These are phyloP conservation scores for Thinopyrum elongatum DNA, from an alignment of 176 grass and related monocot species.

Conservation along the genomic window DNA sequence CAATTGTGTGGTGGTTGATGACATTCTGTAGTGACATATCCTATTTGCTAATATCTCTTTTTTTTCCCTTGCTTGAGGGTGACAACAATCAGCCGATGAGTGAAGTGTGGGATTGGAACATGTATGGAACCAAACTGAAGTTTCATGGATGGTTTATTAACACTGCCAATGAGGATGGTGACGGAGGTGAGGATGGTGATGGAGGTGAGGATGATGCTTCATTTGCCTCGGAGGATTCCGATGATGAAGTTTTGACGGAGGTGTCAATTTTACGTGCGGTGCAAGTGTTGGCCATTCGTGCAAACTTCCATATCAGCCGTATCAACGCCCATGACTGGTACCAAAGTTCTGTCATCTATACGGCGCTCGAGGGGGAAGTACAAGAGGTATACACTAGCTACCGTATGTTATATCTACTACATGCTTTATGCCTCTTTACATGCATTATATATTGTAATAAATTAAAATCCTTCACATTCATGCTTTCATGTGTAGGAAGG, in stretches of 20 bases:
- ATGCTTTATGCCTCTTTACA: not conserved
- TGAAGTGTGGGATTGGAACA: not conserved
- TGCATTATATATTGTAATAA: not conserved
- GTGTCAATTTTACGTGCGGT: not conserved
- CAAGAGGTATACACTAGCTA: not conserved
- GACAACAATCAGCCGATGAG: not conserved
- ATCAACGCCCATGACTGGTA: not conserved
- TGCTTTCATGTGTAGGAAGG: not conserved
- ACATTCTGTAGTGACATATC: not conserved
- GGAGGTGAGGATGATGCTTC: not conserved
- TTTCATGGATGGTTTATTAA: not conserved
- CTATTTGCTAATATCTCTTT: not conserved
- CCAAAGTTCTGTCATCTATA: not conserved
- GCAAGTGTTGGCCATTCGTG: not conserved
- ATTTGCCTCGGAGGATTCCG: not conserved
- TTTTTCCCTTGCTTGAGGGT: not conserved
- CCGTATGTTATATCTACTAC: not conserved
- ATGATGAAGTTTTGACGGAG: not conserved
- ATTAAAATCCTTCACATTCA: not conserved
- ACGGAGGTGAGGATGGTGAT: no score
- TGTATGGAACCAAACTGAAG: not conserved
- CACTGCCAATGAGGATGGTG: not conserved
- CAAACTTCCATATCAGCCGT: not conserved
- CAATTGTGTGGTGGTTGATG: not conserved
- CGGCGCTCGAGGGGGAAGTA: not conserved